phyloP scores from a whole-genome alignment of 177 flowering plant genomes.

The Telopea speciosissima region DNA sequence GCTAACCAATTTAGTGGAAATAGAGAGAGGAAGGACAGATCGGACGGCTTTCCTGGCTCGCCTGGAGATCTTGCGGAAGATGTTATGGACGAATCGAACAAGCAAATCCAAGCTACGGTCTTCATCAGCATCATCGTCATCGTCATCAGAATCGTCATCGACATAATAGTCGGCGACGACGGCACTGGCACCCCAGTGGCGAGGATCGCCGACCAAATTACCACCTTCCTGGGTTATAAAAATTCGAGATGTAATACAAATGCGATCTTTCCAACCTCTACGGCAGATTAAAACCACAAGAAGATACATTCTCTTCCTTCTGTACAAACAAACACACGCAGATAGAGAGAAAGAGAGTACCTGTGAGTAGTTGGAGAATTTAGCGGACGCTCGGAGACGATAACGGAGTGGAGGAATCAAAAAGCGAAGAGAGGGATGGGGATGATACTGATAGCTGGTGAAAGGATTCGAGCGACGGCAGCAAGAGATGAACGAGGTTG shows the following conservation, averaged over 20 bases:
- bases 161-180: constrained; percentile 4
- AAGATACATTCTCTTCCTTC: no score
- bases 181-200: constrained; percentile 33
- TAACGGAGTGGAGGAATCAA: constrained; percentile 3
- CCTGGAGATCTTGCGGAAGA: constrained; percentile 67
- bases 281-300: no score
- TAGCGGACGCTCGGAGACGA: constrained; percentile 30
- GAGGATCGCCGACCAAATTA: constrained; percentile 20
- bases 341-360: no score
- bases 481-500: background rate
- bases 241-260: no score
- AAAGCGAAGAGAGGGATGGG: constrained; percentile 3
- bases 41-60: constrained; percentile 74
- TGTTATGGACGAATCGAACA: constrained; percentile 59
- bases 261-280: no score
- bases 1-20: constrained; percentile 61
- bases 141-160: constrained; percentile 27
- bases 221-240: constrained; percentile 17
- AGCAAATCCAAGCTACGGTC: constrained; percentile 83
- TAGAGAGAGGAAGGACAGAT: constrained; percentile 64
- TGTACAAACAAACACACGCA: no score
- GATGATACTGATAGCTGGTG: background rate
- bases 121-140: constrained; percentile 36
- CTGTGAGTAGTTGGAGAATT: constrained; percentile 27
- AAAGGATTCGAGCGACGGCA: background rate